phyloP scores from a whole-genome alignment of 352 stramenopile species.

The Phytopythium montanum region DNA sequence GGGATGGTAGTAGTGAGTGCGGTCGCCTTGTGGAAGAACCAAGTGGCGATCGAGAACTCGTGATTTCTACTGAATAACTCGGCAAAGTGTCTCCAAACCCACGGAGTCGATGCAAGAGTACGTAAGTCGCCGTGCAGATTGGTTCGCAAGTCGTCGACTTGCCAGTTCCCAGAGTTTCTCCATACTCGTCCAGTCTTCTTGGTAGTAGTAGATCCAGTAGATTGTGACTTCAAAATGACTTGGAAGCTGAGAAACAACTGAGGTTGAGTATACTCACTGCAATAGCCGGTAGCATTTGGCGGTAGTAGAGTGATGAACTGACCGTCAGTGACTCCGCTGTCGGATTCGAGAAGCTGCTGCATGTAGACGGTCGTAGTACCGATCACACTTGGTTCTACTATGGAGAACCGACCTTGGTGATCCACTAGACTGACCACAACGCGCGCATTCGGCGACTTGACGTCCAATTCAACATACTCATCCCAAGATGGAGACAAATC shows the following conservation, averaged over 20 bases:
- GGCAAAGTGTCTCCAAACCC: conserved; percentile 62
- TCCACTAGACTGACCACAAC: conserved; percentile 45
- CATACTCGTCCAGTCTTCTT: conserved; percentile 11
- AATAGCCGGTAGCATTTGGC: not conserved
- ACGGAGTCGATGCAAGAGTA: conserved; percentile 36
- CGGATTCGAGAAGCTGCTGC: conserved; percentile 28
- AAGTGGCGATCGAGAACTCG: conserved; percentile 41
- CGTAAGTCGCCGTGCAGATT: conserved; percentile 52
- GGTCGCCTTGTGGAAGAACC: conserved; percentile 36
- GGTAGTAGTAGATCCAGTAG: conserved; percentile 3
- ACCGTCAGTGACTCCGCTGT: conserved; percentile 13
- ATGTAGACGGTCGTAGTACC: conserved; percentile 38
- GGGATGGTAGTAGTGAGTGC: not conserved
- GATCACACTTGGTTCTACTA: conserved; percentile 23
- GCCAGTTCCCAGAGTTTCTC: conserved; percentile 39
- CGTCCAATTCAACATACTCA: conserved; percentile 53
- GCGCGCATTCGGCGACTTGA: conserved; percentile 29
- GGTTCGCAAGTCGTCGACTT: conserved; percentile 28
- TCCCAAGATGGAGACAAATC: conserved; percentile 60
- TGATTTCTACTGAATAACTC: conserved; percentile 33
- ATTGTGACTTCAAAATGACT: conserved; percentile 15
- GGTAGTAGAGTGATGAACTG: conserved; percentile 19
- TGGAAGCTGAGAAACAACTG: conserved; percentile 30
- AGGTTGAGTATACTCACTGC: not conserved
- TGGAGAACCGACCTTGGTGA: conserved; percentile 18